These are phyloP conservation scores for peach (Prunus persica) DNA, from an alignment of 306 rosid species.

Conservation along the genomic window DNA sequence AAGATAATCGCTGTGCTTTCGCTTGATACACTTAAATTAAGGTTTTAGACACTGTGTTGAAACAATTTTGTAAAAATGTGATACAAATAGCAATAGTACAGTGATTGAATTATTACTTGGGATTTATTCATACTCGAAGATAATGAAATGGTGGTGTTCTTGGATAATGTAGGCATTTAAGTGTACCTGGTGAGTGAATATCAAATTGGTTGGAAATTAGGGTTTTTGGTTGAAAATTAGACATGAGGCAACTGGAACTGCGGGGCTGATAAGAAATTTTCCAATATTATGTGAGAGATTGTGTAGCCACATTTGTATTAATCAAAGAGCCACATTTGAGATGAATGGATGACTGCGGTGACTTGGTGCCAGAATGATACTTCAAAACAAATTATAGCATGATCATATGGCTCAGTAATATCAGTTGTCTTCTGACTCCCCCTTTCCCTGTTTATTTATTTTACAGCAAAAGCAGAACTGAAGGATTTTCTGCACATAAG, in stretches of 20 bases:
- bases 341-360: not conserved
- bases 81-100: not conserved
- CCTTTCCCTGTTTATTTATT: not conserved
- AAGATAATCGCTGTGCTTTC: not conserved
- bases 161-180: not conserved
- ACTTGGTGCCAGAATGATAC: not conserved
- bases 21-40: conserved; percentile 9
- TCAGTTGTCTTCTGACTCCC: not conserved
- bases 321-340: not conserved
- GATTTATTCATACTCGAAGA: not conserved
- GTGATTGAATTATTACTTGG: not conserved
- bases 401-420: not conserved
- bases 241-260: not conserved
- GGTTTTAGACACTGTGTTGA: conserved; percentile 18
- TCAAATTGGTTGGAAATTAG: not conserved
- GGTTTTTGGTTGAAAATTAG: conserved; percentile 2
- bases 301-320: not conserved
- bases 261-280: not conserved
- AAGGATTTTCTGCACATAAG: conserved; percentile 80
- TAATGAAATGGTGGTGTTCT: not conserved
- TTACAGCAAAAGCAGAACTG: conserved; percentile 48
- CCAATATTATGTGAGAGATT: not conserved
- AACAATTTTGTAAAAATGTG: not conserved
- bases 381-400: not conserved
- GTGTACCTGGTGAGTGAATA: not conserved